Base-by-base conservation (phyloP, 345 rosid genomes). In the Conringia planisiliqua region DNA sequence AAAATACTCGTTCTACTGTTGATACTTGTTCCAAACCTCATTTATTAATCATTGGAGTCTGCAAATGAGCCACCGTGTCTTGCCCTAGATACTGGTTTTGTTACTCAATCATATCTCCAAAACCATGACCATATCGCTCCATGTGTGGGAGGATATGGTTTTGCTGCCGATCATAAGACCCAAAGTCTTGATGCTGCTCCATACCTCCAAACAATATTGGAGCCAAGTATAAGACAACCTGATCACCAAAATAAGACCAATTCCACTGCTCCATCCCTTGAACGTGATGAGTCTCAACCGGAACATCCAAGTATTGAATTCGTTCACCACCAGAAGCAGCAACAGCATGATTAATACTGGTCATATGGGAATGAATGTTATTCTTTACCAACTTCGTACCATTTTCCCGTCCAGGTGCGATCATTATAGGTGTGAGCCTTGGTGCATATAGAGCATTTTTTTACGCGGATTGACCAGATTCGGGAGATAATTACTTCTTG, bases 381-480 rank as follows among this genome's bases (percentile, higher is more conserved):
- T 43, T 11, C 48, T 43, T 3, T 3, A 54, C 35, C 17, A 18
- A 9, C 54, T 26, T 6, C 12, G 14, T 13, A 27, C 35, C 4
- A 27, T 13, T 17, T 26, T 43, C 18, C 5, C 7, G 47, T 43
- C 35, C 35, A 6, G 39, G 50, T 14, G 18, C 63, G 12, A 42
- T 63, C 5, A 72, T 4, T 30, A 16, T 29, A 63, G 62, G 14
- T 43, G 24, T 3, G 42, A 63, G 9, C 42, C 10, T 63, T 63
- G 76, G 76, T 52, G 70, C 70, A 48, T 29, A 52, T 4, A 29
- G 44, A 63, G 63, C 50, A 40, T 52, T 17, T 13, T n/a, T 0
- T 50, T 8, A 14, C 7, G 7, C 14, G 18, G 75, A 0, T n/a
- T 1, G 63, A 73, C 55, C 9, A 5, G 57, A 73, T 30, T 63